Evolutionary conservation across 1,284 basidiomycete species (phyloP), one percentile per base, ranked within the genome.

Genomic region (Boletus hoseneyae): DNA sequence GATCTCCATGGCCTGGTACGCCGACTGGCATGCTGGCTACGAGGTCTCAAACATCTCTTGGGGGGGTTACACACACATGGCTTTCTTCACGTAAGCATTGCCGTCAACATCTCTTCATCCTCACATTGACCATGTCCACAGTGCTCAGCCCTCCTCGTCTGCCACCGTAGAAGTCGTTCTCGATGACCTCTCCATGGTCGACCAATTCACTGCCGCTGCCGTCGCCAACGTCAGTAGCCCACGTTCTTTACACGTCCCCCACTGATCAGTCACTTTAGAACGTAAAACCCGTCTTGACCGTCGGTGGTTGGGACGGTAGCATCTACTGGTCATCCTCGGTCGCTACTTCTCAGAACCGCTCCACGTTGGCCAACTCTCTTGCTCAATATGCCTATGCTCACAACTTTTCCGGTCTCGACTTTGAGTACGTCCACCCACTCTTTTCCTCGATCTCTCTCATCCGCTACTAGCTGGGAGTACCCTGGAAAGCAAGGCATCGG

Each of bases 231-330:
- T 83, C 54, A 58, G 75, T 61, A 13, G 38, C 4, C 19, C 25
- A 0, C 21, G 9, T 38, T 32, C 4, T 42, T 51, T 10, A 12
- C 1, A 32, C 44, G 8, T n/a, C 21, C 15, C 11, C 23, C 29
- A 4, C 38, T 46, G 30, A 52, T 15, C 39, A 3, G 4, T 34
- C 15, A 4, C 36, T 18, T 44, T 59, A 80, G 72, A 73, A 76
- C 51, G 88, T 92, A 37, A 77, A 79, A 54, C 88, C 93, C 15
- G 70, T 85, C 49, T 70, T 95, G 37, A 88, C 90, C 37, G 77
- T 97, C 40, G 93, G 93, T 48, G 93, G 93, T 35, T 96, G 92
- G 92, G 83, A 82, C 5, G 92, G 90, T 18, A 87, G 85, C 4
- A 65, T 67, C 42, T 88, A 73, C 73, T 97, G 90, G 71, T 95